phyloP scores from a whole-genome alignment of 2,329 filamentous ascomycete species.

The Cladosporium phlei region DNA sequence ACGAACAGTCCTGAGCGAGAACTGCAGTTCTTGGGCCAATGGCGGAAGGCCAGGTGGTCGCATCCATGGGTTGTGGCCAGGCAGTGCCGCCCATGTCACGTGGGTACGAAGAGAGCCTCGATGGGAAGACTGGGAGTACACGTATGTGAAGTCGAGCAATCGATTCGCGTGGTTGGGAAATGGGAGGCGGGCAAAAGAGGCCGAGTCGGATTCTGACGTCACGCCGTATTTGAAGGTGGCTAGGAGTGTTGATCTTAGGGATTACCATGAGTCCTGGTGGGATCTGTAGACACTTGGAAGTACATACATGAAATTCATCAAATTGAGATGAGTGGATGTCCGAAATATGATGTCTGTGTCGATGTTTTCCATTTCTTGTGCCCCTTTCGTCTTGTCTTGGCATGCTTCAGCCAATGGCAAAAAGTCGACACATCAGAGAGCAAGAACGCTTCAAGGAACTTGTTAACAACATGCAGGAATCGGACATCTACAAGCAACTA shows the following conservation, averaged over 20 bases:
- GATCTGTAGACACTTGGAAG: too few relatives aligned
- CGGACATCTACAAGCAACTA: too few relatives aligned
- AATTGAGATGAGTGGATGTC: too few relatives aligned
- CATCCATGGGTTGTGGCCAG: constrained; percentile 67
- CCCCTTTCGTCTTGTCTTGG: too few relatives aligned
- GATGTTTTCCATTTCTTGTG: too few relatives aligned
- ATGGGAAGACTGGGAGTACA: constrained; percentile 58
- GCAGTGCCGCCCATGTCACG: constrained; percentile 59
- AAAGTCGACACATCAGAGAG: too few relatives aligned
- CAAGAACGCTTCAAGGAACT: too few relatives aligned
- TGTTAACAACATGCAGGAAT: too few relatives aligned
- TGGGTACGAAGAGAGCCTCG: constrained; percentile 52
- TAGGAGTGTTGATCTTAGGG: constrained; percentile 54
- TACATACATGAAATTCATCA: too few relatives aligned
- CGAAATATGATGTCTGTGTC: too few relatives aligned
- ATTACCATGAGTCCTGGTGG: constrained; percentile 66
- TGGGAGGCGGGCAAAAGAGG: constrained; percentile 59
- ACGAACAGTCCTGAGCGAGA: constrained; percentile 52
- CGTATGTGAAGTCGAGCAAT: constrained; percentile 42
- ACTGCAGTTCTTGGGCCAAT: constrained; percentile 68
- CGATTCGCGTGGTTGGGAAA: constrained; percentile 63
- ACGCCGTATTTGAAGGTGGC: constrained; percentile 59
- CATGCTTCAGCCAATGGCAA: too few relatives aligned
- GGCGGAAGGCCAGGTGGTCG: constrained; percentile 53
- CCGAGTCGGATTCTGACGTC: constrained; percentile 52